A percentile compares a stretch with the other conserved stretches of the same genome.
Evolutionary conservation across 495 filamentous ascomycete species (phyloP).

Genomic region (Penicillium chermesinum): DNA sequence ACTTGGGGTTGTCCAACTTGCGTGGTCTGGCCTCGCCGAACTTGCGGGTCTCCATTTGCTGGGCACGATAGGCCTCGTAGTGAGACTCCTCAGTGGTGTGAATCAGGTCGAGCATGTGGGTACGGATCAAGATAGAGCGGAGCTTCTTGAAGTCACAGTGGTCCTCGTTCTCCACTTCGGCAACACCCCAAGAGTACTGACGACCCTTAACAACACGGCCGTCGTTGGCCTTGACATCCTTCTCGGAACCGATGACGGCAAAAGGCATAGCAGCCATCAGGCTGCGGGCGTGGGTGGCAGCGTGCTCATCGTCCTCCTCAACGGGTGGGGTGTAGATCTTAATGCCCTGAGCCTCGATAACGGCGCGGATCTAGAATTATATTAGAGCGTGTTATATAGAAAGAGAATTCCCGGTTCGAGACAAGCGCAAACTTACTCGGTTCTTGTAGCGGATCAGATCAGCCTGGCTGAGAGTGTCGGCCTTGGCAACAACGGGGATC

Average conservation of each 20-base stretch:
- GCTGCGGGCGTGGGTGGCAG: constrained; percentile 85
- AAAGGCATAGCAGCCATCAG: constrained; percentile 97
- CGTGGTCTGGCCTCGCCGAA: constrained; percentile 94
- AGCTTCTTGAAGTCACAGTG: constrained; percentile 99
- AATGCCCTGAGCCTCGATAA: constrained; percentile 97
- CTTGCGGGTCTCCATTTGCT: constrained; percentile 99
- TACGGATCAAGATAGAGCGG: constrained; percentile 95
- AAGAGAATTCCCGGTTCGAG: too few relatives aligned
- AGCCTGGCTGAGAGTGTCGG: constrained; percentile 88
- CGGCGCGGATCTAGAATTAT: constrained; percentile 69
- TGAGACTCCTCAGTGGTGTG: constrained; percentile 98
- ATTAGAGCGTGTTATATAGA: too few relatives aligned
- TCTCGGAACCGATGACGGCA: constrained; percentile 97
- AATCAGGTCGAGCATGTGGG: constrained; percentile 99
- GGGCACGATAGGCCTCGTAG: constrained; percentile 97
- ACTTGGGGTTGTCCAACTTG: constrained; percentile 99
- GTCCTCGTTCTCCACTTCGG: constrained; percentile 98
- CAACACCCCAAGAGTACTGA: constrained; percentile 98
- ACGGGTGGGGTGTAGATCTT: constrained; percentile 98
- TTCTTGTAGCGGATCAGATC: constrained; percentile 91
- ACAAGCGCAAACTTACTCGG: constrained; percentile 55
- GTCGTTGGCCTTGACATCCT: constrained; percentile 95
- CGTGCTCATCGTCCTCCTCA: constrained; percentile 96
- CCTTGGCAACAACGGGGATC: constrained; percentile 97
- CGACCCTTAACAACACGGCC: constrained; percentile 96